Conservation (phyloP, 805 yeast species). For the Alloascoidea africana region DNA sequence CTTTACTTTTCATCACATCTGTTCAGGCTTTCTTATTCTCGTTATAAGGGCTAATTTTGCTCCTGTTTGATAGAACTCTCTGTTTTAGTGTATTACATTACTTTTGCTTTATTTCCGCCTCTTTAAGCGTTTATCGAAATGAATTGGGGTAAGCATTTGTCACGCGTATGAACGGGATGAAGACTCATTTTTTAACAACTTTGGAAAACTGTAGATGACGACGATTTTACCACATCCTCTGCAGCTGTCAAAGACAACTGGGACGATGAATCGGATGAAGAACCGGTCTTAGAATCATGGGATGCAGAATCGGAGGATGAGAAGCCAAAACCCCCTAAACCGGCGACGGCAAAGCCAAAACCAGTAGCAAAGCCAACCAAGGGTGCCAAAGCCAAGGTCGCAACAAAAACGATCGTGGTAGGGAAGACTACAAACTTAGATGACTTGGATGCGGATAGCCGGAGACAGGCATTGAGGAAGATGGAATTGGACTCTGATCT, state of each 20-base stretch:
- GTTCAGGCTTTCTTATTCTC: too few species aligned
- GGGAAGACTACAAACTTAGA: conserved; percentile 22
- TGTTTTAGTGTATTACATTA: too few species aligned
- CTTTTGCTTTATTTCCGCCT: too few species aligned
- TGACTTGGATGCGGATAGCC: conserved; percentile 55
- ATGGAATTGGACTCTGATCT: conserved; percentile 80
- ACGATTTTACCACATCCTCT: background rate
- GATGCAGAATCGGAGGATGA: background rate
- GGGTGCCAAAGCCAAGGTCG: too few species aligned
- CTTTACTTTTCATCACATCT: too few species aligned
- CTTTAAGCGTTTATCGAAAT: too few species aligned
- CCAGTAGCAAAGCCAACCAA: background rate
- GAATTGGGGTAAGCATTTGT: conserved; percentile 1
- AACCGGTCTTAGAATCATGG: background rate
- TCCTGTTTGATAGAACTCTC: too few species aligned
- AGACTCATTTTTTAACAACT: background rate
- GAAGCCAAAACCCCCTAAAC: background rate
- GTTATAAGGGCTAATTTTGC: too few species aligned
- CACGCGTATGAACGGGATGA: background rate
- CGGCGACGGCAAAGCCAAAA: background rate
- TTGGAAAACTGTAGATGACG: conserved; percentile 1
- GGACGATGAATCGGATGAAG: conserved; percentile 1
- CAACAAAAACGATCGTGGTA: background rate
- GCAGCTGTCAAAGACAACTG: background rate
- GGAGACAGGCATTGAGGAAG: conserved; percentile 55